Conservation (phyloP, 192 early-diverging fungal species). For the Helicostylum pulchrum region DNA sequence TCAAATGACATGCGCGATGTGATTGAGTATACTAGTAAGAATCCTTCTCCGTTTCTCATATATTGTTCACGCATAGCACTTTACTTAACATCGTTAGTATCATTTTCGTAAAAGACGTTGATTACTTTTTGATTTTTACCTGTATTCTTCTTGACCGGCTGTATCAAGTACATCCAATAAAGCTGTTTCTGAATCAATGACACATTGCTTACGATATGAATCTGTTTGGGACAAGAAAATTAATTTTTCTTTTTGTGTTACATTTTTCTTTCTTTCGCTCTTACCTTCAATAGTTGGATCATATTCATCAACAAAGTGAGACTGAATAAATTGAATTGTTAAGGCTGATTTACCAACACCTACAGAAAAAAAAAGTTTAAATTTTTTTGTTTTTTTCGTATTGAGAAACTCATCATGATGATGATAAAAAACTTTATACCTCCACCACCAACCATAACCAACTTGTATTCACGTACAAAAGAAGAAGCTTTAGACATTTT, state of each 20-base stretch:
- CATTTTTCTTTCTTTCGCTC: not conserved
- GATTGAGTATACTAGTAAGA: conserved; percentile 90
- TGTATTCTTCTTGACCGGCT: conserved; percentile 96
- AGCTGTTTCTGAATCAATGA: conserved; percentile 85
- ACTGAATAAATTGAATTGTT: conserved; percentile 82
- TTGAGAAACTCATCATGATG: not conserved
- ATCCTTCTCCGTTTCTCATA: conserved; percentile 94
- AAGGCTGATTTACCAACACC: conserved; percentile 83
- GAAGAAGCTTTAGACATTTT: conserved; percentile 37
- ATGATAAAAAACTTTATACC: conserved; percentile 43
- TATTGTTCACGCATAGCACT: conserved; percentile 93
- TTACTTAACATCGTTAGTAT: conserved; percentile 4
- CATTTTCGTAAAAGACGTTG: not conserved
- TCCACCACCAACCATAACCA: conserved; percentile 82
- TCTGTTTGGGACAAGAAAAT: conserved; percentile 46
- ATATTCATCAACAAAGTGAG: conserved; percentile 87
- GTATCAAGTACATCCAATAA: conserved; percentile 94
- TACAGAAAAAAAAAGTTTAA: conserved; percentile 3
- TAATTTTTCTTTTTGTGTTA: conserved; percentile 1
- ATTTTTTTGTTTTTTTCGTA: not conserved
- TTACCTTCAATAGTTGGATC: conserved; percentile 96
- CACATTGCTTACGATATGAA: conserved; percentile 94
- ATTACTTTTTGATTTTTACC: conserved; percentile 36
- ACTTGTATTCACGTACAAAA: conserved; percentile 60
- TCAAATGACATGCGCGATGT: conserved; percentile 90